Evolutionary conservation across 345 rosid species (phyloP), one percentile per base, ranked within the genome.

Genomic region (Camelina neglecta): DNA sequence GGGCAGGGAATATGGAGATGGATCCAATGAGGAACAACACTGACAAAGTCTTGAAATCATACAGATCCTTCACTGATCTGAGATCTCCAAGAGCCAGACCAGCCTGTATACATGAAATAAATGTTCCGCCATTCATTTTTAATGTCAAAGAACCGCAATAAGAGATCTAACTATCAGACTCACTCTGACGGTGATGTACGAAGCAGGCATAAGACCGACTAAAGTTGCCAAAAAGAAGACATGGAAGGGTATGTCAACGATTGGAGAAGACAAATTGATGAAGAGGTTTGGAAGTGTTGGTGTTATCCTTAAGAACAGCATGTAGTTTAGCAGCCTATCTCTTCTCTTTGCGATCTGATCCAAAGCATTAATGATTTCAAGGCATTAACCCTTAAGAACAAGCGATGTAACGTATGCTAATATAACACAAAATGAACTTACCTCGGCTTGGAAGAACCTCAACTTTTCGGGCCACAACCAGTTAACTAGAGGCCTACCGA

Each of bases 401-500:
- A 53, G 39, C 13, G 11, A 35, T 38, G 0, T 38, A 12, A 66
- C 1, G 5, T 16, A 54, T 6, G 21, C 21, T 10, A 67, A 60
- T 58, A 16, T 47, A 53, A 36, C 45, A 61, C 29, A 60, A 42
- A 2, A 42, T 3, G 15, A 42, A 6, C 24, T 16, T 35, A 94
- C 99, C 97, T 94, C 97, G 8, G 92, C 86, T 59, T 94, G 99
- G 64, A 94, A 94, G 77, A 90, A 84, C 79, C 93, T 85, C 80
- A 94, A 80, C 80, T 88, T 94, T 9, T 92, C 97, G 42, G 99
- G 97, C 97, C 97, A 94, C 71, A 94, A 81, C 99, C 99, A 92
- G 69, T 45, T 75, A 72, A 94, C 92, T 23, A 94, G 53, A 75
- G 99, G 99, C 82, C 89, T 89, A 55, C 99, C 99, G 16, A 94